These are phyloP conservation scores for Ophiocordyceps robertsii DNA, from an alignment of 2,329 filamentous ascomycete species.

Conservation along the genomic window DNA sequence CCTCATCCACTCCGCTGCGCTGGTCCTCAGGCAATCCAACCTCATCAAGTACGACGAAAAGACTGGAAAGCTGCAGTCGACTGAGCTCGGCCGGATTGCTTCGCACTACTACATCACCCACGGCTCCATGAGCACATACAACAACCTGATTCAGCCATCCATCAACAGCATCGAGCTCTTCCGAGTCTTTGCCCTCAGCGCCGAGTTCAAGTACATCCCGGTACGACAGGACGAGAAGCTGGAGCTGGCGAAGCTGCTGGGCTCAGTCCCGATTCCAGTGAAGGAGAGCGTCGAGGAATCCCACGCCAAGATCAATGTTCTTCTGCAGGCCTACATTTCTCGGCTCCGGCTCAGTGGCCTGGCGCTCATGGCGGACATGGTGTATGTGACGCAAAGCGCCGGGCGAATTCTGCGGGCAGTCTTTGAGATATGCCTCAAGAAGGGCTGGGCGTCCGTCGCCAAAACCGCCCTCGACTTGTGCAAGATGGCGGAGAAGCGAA, in stretches of 20 bases:
- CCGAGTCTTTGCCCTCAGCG: conserved; percentile 87
- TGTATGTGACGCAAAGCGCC: conserved; percentile 96
- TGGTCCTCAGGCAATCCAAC: conserved; percentile 73
- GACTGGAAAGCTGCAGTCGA: conserved; percentile 74
- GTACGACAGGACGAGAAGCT: conserved; percentile 96
- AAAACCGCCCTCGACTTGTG: conserved; percentile 88
- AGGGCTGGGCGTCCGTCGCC: conserved; percentile 87
- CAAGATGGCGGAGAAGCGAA: conserved; percentile 98
- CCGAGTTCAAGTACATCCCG: conserved; percentile 98
- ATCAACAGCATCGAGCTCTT: conserved; percentile 93
- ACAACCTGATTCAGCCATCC: conserved; percentile 83
- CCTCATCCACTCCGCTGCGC: conserved; percentile 84
- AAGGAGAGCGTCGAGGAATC: conserved; percentile 97
- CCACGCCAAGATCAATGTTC: conserved; percentile 94
- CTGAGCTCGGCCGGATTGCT: conserved; percentile 86
- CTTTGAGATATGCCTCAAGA: conserved; percentile 95
- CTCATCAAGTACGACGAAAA: conserved; percentile 94
- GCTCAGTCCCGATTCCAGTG: conserved; percentile 84
- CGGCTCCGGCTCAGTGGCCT: conserved; percentile 86
- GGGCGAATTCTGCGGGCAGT: conserved; percentile 90
- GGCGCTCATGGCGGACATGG: conserved; percentile 94
- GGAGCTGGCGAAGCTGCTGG: conserved; percentile 82
- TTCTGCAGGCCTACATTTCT: conserved; percentile 93
- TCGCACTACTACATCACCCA: conserved; percentile 98
- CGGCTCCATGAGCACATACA: conserved; percentile 94